Evolutionary conservation across 148 eudicot species (phyloP).

Genomic region (Tetragonia tetragonoides): DNA sequence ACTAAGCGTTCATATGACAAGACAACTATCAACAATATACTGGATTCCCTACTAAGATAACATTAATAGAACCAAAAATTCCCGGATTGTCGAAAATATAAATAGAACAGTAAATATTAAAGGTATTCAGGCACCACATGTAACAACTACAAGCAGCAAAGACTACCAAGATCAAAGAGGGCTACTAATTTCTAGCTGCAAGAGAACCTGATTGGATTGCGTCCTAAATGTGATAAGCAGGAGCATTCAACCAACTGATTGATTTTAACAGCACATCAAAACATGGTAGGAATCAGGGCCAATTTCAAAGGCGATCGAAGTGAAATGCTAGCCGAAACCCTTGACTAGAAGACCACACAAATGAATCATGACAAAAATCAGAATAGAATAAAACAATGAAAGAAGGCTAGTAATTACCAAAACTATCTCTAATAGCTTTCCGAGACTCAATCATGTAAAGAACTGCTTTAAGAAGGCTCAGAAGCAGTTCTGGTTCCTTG

Average conservation of each 20-base stretch:
- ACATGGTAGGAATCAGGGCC: background rate
- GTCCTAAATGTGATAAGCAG: slow-evolving; percentile 5
- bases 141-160: background rate
- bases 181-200: background rate
- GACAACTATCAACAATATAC: no score
- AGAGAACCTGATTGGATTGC: background rate
- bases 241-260: background rate
- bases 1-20: background rate
- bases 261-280: background rate
- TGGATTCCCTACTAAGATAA: background rate
- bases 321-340: background rate
- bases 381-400: background rate
- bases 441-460: slow-evolving; percentile 59
- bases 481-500: slow-evolving; percentile 65
- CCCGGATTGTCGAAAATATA: background rate
- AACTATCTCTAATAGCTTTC: slow-evolving; percentile 35
- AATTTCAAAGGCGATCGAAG: background rate
- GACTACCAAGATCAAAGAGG: background rate
- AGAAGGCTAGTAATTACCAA: slow-evolving; percentile 42
- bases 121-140: background rate
- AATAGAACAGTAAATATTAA: background rate
- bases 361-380: slow-evolving; percentile 4
- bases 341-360: background rate
- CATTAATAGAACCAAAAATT: background rate
- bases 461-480: slow-evolving; percentile 56